phyloP scores from a whole-genome alignment of 345 rosid genomes.

The Moricandia moricandioides region DNA sequence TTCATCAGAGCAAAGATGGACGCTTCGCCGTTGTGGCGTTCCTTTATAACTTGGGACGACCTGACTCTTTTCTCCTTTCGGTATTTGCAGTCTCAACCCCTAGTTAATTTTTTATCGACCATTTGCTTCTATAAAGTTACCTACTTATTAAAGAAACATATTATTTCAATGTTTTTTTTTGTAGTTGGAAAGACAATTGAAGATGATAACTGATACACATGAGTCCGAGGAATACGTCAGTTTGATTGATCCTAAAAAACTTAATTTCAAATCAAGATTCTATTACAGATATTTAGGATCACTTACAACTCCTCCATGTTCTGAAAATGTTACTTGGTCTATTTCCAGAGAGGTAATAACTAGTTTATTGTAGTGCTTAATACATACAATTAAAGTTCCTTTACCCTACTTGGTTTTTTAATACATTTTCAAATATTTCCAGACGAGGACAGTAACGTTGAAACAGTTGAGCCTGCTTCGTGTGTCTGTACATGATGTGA shows the following conservation, averaged over 20 bases:
- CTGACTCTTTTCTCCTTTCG: conserved; percentile 54
- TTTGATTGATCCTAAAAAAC: conserved; percentile 45
- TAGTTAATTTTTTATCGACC: neutral
- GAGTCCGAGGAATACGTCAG: conserved; percentile 44
- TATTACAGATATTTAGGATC: conserved; percentile 86
- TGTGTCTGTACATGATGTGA: conserved; percentile 31
- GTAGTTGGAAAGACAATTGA: conserved; percentile 47
- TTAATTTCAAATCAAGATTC: conserved; percentile 49
- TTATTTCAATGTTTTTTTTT: neutral
- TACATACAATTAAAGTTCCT: neutral
- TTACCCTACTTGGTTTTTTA: neutral
- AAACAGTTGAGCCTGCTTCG: conserved; percentile 30
- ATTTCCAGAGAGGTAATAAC: conserved; percentile 55
- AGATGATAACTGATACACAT: conserved; percentile 31
- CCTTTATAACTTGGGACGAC: conserved; percentile 52
- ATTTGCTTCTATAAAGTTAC: neutral
- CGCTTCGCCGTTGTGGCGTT: conserved; percentile 49
- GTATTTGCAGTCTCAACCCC: conserved; percentile 32
- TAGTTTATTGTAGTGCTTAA: neutral
- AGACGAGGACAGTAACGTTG: conserved; percentile 23
- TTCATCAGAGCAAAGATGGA: conserved; percentile 52
- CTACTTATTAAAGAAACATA: neutral
- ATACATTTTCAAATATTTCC: neutral
- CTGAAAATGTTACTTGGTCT: conserved; percentile 71
- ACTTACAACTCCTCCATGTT: conserved; percentile 85